Base-by-base conservation (phyloP, 2,329 filamentous ascomycete species). In the Colletotrichum agaves region DNA sequence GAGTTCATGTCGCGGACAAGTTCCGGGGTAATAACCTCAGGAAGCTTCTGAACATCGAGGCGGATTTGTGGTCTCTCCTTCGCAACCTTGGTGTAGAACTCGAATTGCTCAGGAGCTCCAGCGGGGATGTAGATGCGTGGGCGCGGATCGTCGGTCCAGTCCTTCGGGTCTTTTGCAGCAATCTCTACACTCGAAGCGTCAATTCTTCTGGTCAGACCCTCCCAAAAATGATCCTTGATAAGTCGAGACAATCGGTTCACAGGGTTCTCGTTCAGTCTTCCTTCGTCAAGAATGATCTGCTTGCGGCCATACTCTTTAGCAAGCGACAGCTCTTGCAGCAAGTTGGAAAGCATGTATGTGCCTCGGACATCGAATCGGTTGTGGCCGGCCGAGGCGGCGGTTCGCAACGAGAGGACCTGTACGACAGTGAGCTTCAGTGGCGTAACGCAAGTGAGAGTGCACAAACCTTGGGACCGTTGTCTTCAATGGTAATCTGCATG, bases 401-500 rank as follows among this genome's bases (percentile, higher is more conserved):
- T 98, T 71, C 93, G 92, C 41, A 98, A 83, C 41, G 92, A 91
- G 61, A 98, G 86, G 50, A 93, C 91, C 91, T 93, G 72, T 27
- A 49, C n/a, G n/a, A 49, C 41, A 23, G 63, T 37, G 67, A 69
- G 58, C 67, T 39, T 55, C 4, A 17, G 49, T 27, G 17, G 15
- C 27, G 15, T 37, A 15, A 53, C 19, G 44, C 15, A 15, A 39
- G 35, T 23, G n/a, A 12, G 21, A 12, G 37, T n/a, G 27, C 55
- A 23, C 75, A 71, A 78, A 91, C 92, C 86, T 98, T 99, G 56
- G 96, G 95, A 0, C 96, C 96, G 71, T 88, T 87, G 80, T 99
- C 96, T 76, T 98, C 96, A 74, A 98, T 97, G 33, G 96, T 99
- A 78, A 99, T 99, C 79, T 98, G 94, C 85, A 93, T 93, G 79